Percentiles rank a stretch among this genome's conserved stretches.
Evolutionary conservation across 495 filamentous ascomycete species (phyloP).

Genomic region (Diplogelasinospora grovesii): DNA sequence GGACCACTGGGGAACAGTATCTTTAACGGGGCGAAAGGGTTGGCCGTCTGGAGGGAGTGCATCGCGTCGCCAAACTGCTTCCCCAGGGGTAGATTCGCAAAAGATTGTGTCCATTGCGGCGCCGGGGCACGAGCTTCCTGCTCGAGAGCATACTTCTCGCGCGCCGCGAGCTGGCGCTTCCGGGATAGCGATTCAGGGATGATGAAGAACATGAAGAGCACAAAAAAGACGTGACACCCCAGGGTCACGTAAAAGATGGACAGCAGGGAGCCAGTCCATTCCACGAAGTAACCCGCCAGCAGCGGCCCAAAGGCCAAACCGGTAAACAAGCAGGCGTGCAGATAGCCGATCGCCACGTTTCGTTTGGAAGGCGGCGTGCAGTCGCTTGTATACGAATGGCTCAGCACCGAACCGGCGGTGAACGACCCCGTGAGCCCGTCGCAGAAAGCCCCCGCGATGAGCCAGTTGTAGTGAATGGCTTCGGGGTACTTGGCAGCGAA

Average conservation of each 20-base stretch:
- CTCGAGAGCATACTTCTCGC: conserved; percentile 51
- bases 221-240: conserved; percentile 62
- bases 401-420: conserved; percentile 70
- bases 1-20: conserved; percentile 68
- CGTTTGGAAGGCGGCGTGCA: conserved; percentile 73
- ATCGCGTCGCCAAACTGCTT: conserved; percentile 10
- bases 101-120: conserved; percentile 4
- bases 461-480: conserved; percentile 58
- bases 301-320: conserved; percentile 82
- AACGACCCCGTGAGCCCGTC: conserved; percentile 87
- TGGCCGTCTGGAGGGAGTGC: conserved; percentile 31
- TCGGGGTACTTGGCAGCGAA: conserved; percentile 69
- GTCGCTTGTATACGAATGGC: conserved; percentile 80
- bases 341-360: conserved; percentile 80
- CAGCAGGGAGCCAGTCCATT: conserved; percentile 58
- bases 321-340: conserved; percentile 79
- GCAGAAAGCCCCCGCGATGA: conserved; percentile 65
- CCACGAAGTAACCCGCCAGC: conserved; percentile 68
- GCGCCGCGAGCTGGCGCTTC: conserved; percentile 58
- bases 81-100: conserved; percentile 11
- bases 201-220: conserved; percentile 58
- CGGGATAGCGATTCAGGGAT: conserved; percentile 78
- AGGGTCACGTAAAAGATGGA: conserved; percentile 74
- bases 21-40: conserved; percentile 66
- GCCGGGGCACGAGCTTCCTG: conserved; percentile 9